Conservation (phyloP, 164 flowering plant genomes). For the Berberis thunbergii region DNA sequence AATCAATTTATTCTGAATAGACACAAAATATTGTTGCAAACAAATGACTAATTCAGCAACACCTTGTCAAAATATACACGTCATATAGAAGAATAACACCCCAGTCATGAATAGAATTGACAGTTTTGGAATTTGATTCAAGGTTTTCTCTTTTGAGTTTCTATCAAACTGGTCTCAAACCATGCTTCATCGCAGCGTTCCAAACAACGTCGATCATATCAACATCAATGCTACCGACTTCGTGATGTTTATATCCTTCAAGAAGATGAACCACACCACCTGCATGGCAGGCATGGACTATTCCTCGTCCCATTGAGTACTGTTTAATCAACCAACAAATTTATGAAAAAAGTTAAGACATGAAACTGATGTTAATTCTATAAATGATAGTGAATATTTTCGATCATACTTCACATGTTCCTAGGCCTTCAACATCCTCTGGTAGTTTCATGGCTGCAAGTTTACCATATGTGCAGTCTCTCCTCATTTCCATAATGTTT, state of each 20-base stretch:
- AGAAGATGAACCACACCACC: conserved; percentile 84
- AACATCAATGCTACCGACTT: conserved; percentile 83
- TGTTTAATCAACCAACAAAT: conserved; percentile 14
- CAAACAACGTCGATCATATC: conserved; percentile 82
- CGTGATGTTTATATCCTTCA: conserved; percentile 90
- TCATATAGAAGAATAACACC: too few relatives aligned
- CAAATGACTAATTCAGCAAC: too few relatives aligned
- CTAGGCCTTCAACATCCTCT: conserved; percentile 71
- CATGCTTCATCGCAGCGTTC: conserved; percentile 84
- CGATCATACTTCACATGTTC: conserved; percentile 63
- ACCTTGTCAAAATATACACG: too few relatives aligned
- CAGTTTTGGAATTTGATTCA: too few relatives aligned
- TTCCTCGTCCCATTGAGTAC: conserved; percentile 86
- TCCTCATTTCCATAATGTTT: conserved; percentile 52
- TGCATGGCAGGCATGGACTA: conserved; percentile 95
- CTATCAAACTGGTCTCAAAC: conserved; percentile 42
- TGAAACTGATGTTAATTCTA: neutral
- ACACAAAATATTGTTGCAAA: too few relatives aligned
- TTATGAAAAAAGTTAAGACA: neutral
- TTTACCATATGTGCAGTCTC: conserved; percentile 80
- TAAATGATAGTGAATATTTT: neutral
- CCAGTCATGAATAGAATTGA: too few relatives aligned
- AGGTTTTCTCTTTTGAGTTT: too few relatives aligned
- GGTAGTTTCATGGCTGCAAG: conserved; percentile 94
- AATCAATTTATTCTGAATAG: too few relatives aligned